These are phyloP conservation scores for Citrus sinensis DNA, from an alignment of 345 rosid genomes.

Conservation along the genomic window DNA sequence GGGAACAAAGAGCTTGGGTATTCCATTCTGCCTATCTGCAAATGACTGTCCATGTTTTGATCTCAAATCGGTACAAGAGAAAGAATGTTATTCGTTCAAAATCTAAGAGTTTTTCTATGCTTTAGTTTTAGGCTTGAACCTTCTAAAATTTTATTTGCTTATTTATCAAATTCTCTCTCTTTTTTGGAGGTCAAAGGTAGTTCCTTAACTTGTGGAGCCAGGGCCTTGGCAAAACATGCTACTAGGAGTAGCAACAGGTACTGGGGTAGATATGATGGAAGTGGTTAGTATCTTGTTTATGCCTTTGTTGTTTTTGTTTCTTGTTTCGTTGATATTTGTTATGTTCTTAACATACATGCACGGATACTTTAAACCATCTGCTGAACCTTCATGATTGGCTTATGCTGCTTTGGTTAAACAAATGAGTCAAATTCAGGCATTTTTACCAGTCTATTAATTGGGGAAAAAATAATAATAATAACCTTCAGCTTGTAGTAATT, in stretches of 20 bases:
- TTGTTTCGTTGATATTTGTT: background rate
- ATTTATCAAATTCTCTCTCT: conserved; percentile 1
- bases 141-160: background rate
- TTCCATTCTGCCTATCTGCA: background rate
- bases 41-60: background rate
- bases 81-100: background rate
- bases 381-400: background rate
- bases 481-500: background rate
- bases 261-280: conserved; percentile 67
- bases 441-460: background rate
- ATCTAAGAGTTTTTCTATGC: background rate
- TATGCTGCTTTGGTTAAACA: background rate
- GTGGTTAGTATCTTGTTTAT: conserved; percentile 37
- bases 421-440: background rate
- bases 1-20: background rate
- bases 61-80: background rate
- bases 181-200: conserved; percentile 55
- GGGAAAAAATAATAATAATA: too few species aligned
- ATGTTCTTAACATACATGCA: background rate
- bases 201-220: conserved; percentile 66
- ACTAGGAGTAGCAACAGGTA: conserved; percentile 47
- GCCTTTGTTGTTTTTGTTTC: background rate
- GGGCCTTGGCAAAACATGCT: conserved; percentile 78
- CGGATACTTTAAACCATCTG: background rate
- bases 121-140: background rate